Evolutionary conservation across 2,329 filamentous ascomycete species (phyloP).

Genomic region (Pyrenophora teres): DNA sequence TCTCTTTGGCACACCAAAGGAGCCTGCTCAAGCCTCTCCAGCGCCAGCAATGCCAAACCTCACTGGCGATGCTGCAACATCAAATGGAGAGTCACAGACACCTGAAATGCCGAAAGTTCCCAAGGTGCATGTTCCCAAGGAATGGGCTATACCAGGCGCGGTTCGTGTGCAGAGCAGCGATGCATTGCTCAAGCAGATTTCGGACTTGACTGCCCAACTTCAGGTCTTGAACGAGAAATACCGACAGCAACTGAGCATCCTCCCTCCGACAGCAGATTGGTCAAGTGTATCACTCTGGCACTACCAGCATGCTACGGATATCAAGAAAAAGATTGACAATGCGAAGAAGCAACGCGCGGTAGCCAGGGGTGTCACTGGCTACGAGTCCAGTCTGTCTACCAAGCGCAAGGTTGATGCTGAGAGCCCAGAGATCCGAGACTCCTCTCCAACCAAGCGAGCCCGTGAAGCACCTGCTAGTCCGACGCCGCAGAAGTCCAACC

Average conservation of each 20-base stretch:
- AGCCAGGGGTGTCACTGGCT: conserved; percentile 38
- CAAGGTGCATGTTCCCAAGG: conserved; percentile 32
- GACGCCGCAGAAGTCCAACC: conserved; percentile 25
- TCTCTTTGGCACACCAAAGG: conserved; percentile 22
- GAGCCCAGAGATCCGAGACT: conserved; percentile 17
- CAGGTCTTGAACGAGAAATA: conserved; percentile 36
- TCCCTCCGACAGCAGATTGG: conserved; percentile 38
- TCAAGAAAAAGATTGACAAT: conserved; percentile 36
- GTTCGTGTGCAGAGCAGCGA: conserved; percentile 15
- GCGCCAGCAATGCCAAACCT: conserved; percentile 19
- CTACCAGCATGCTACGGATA: conserved; percentile 28
- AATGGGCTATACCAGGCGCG: conserved; percentile 26
- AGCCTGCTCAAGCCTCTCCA: conserved; percentile 16
- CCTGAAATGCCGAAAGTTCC: conserved; percentile 29
- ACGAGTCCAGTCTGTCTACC: conserved; percentile 39
- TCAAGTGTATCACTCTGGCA: conserved; percentile 39
- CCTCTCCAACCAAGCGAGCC: conserved; percentile 34
- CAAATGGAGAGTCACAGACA: conserved; percentile 6
- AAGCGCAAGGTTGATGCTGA: conserved; percentile 38
- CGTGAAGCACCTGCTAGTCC: conserved; percentile 28
- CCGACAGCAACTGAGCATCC: conserved; percentile 28
- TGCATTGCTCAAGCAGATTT: conserved; percentile 20
- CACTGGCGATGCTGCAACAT: conserved; percentile 5
- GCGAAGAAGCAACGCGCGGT: conserved; percentile 38
- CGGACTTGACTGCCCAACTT: conserved; percentile 28